These are phyloP conservation scores for Claviceps quebecensis DNA, from an alignment of 2,329 filamentous ascomycete genomes.

Conservation along the genomic window DNA sequence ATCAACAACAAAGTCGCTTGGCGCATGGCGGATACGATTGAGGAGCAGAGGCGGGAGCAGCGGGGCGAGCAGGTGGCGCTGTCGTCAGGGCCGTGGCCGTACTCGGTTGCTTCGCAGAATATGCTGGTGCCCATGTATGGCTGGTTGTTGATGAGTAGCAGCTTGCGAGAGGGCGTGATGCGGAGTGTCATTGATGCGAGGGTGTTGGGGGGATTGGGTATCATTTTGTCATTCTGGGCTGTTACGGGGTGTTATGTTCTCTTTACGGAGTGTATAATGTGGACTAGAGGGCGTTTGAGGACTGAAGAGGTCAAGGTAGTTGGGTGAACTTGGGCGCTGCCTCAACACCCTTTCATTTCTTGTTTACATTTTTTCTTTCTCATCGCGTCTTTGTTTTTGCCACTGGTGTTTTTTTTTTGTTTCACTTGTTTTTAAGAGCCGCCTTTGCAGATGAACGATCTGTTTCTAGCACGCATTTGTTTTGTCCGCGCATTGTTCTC, in stretches of 20 bases:
- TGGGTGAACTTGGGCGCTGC: neutral
- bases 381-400: neutral
- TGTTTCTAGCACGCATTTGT: no score
- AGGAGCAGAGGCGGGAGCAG: slow-evolving; percentile 25
- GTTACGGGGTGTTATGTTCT: slow-evolving; percentile 34
- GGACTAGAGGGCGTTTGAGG: slow-evolving; percentile 21
- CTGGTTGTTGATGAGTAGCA: slow-evolving; percentile 30
- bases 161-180: slow-evolving; percentile 21
- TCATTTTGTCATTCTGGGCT: slow-evolving; percentile 35
- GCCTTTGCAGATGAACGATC: no score
- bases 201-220: slow-evolving; percentile 28
- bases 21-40: slow-evolving; percentile 42
- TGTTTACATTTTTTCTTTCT: neutral
- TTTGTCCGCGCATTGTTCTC: no score
- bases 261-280: slow-evolving; percentile 31
- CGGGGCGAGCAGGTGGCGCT: neutral
- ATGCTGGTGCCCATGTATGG: slow-evolving; percentile 26
- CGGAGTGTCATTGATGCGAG: slow-evolving; percentile 28
- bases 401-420: no score
- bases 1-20: slow-evolving; percentile 58
- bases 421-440: no score
- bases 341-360: neutral
- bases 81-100: neutral
- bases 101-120: slow-evolving; percentile 11
- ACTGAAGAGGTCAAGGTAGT: slow-evolving; percentile 9